These are phyloP conservation scores for Babesia bigemina DNA, from an alignment of 169 alveolate genomes.

Conservation along the genomic window DNA sequence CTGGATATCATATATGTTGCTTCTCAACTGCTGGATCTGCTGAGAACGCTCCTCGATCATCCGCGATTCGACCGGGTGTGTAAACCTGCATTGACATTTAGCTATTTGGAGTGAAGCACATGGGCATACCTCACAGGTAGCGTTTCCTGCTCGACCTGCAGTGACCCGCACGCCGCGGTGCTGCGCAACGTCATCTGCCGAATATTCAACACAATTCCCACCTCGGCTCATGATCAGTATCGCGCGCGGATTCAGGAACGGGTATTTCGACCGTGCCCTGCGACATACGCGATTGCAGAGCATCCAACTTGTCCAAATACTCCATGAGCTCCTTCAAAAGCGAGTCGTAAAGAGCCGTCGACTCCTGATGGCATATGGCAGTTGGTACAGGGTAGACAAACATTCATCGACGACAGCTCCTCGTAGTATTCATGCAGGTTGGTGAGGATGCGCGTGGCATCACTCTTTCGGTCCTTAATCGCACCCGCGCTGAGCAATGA, in stretches of 20 bases:
- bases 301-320: slow-evolving; percentile 55
- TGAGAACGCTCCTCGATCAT: slow-evolving; percentile 64
- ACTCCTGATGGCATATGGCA: slow-evolving; percentile 18
- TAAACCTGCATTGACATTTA: slow-evolving; percentile 4
- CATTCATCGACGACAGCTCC: slow-evolving; percentile 44
- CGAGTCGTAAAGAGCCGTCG: slow-evolving; percentile 48
- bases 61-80: slow-evolving; percentile 36
- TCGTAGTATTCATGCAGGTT: slow-evolving; percentile 58
- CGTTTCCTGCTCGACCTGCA: slow-evolving; percentile 16
- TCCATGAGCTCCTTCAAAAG: slow-evolving; percentile 58
- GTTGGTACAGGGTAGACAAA: background rate
- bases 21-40: slow-evolving; percentile 46
- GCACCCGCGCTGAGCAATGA: slow-evolving; percentile 20
- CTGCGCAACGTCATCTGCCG: background rate
- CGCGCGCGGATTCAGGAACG: too few species aligned
- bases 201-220: too few species aligned
- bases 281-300: slow-evolving; percentile 14
- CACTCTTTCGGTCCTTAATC: slow-evolving; percentile 37
- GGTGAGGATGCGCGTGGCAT: slow-evolving; percentile 44
- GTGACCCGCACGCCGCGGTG: background rate
- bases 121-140: slow-evolving; percentile 3
- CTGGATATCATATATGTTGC: slow-evolving; percentile 60
- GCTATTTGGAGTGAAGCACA: background rate
- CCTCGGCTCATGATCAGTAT: too few species aligned
- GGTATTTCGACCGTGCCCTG: too few species aligned